These are phyloP conservation scores for Spathaspora passalidarum DNA, from an alignment of 805 yeast genomes.

Conservation along the genomic window DNA sequence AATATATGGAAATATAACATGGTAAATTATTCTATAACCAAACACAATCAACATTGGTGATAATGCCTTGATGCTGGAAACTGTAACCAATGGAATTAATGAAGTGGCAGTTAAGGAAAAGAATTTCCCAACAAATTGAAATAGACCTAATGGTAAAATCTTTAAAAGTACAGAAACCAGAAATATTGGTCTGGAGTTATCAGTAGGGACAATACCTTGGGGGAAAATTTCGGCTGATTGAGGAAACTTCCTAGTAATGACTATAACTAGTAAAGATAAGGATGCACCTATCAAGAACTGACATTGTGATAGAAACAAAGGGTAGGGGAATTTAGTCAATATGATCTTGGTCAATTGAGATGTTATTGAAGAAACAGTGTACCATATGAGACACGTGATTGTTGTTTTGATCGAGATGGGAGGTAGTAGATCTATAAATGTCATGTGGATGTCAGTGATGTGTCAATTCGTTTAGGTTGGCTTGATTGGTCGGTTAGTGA, in stretches of 20 bases:
- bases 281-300: constrained; percentile 55
- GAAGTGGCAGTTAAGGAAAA: constrained; percentile 65
- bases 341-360: constrained; percentile 62
- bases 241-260: constrained; percentile 29
- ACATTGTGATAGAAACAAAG: constrained; percentile 61
- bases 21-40: constrained; percentile 51
- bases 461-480: too few relatives aligned
- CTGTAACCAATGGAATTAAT: constrained; percentile 63
- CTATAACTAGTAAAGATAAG: constrained; percentile 39
- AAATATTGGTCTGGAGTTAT: constrained; percentile 19
- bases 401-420: constrained; percentile 37
- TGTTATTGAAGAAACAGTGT: constrained; percentile 57
- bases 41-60: constrained; percentile 60
- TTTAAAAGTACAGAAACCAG: constrained; percentile 36
- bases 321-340: constrained; percentile 53
- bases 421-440: constrained; percentile 15
- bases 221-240: constrained; percentile 43
- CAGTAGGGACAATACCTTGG: constrained; percentile 49
- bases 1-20: constrained; percentile 46
- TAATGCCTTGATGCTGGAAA: constrained; percentile 65
- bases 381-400: constrained; percentile 55
- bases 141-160: constrained; percentile 60
- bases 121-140: constrained; percentile 63
- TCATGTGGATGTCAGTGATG: not conserved
- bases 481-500: too few relatives aligned